Percentiles rank a stretch among this genome's conserved stretches.
Conservation (phyloP, 2,329 filamentous ascomycete genomes). For the Teratosphaeria zuluensis region DNA sequence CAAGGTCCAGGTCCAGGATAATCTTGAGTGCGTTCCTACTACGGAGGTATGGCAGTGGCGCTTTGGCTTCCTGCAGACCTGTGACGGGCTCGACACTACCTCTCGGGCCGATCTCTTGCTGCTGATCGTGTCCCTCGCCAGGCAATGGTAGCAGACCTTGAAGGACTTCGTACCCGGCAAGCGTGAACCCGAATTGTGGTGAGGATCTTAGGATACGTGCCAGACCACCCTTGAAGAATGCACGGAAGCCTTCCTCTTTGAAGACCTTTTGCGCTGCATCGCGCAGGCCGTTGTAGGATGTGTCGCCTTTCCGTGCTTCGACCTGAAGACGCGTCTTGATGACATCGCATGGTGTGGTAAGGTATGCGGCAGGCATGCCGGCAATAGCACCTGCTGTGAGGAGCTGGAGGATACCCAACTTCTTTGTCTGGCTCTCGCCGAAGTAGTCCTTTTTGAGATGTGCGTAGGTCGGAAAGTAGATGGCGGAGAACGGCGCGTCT, state of each 20-base stretch:
- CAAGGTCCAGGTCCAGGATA: conserved; percentile 85
- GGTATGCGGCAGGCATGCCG: conserved; percentile 54
- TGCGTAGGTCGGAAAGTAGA: conserved; percentile 96
- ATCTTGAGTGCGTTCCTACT: conserved; percentile 92
- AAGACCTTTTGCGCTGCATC: conserved; percentile 77
- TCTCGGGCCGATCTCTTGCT: conserved; percentile 38
- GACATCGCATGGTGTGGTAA: conserved; percentile 95
- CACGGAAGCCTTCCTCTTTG: conserved; percentile 85
- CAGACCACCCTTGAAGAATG: conserved; percentile 97
- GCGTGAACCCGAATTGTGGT: conserved; percentile 94
- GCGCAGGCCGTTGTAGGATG: conserved; percentile 73
- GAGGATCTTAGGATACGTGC: conserved; percentile 91
- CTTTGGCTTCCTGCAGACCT: conserved; percentile 53
- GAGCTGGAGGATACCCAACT: conserved; percentile 81
- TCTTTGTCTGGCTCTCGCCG: conserved; percentile 78
- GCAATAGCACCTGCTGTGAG: conserved; percentile 85
- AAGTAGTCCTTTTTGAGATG: conserved; percentile 92
- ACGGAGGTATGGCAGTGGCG: conserved; percentile 55
- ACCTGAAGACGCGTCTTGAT: conserved; percentile 99
- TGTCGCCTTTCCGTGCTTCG: conserved; percentile 91
- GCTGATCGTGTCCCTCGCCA: conserved; percentile 42
- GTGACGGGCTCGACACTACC: conserved; percentile 56
- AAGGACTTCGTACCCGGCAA: conserved; percentile 88
- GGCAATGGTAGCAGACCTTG: conserved; percentile 74
- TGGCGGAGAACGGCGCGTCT: conserved; percentile 95